phyloP scores from a whole-genome alignment of 2,329 filamentous ascomycete species.

The Aspergillus hortae region DNA sequence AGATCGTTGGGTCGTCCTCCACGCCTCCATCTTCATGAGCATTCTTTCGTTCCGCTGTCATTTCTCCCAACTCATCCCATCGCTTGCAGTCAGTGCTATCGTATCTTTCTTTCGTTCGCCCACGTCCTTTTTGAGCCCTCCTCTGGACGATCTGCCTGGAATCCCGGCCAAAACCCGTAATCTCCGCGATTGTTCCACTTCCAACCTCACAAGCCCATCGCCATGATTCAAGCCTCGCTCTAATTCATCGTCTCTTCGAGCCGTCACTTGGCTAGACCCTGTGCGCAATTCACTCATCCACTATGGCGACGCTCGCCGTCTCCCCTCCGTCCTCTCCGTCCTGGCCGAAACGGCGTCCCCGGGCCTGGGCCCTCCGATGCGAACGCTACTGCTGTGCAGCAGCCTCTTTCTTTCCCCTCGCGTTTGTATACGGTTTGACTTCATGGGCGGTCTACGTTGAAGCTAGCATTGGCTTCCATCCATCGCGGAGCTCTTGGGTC shows the following conservation, averaged over 20 bases:
- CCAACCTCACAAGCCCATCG: background rate
- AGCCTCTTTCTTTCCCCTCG: slow-evolving; percentile 78
- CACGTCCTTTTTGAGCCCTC: background rate
- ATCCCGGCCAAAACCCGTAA: too few relatives aligned
- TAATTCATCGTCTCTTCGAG: background rate
- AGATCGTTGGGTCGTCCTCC: too few relatives aligned
- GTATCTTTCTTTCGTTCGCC: background rate
- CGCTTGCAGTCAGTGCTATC: too few relatives aligned
- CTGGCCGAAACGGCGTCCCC: slow-evolving; percentile 39
- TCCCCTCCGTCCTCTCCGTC: slow-evolving; percentile 39
- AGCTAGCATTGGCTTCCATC: slow-evolving; percentile 64
- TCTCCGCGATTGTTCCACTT: too few relatives aligned
- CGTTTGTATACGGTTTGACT: slow-evolving; percentile 85
- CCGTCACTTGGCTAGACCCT: background rate
- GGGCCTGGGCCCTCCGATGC: slow-evolving; percentile 47
- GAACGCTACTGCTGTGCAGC: slow-evolving; percentile 81
- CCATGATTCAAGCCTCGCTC: slow-evolving; percentile 4
- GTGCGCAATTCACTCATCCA: background rate
- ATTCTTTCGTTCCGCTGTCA: background rate
- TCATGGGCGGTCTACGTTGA: slow-evolving; percentile 92
- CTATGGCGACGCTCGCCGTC: slow-evolving; percentile 38
- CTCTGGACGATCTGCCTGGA: background rate
- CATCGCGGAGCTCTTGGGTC: slow-evolving; percentile 47
- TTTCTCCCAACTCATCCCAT: background rate
- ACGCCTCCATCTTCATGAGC: background rate